Percentiles rank a stretch among this genome's conserved stretches.
phyloP scores from a whole-genome alignment of 2,329 filamentous ascomycete genomes.

The Sporothrix euskadiensis region DNA sequence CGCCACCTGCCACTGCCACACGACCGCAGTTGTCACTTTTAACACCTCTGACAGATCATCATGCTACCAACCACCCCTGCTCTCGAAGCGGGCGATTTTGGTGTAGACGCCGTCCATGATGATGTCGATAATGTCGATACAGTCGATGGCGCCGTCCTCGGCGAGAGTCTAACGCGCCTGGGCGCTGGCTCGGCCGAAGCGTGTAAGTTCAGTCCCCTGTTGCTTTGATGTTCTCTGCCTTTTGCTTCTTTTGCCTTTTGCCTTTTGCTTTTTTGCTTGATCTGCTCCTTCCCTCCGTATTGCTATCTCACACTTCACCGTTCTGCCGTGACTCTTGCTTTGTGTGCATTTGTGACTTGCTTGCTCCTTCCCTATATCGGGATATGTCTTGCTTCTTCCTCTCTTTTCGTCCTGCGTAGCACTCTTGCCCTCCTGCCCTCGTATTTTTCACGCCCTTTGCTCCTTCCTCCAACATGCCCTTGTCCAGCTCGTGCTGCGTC shows the following conservation, averaged over 20 bases:
- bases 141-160: background rate
- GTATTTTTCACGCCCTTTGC: background rate
- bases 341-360: slow-evolving; percentile 3
- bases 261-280: background rate
- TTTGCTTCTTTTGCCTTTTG: background rate
- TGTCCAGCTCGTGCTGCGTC: background rate
- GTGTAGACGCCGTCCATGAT: slow-evolving; percentile 8
- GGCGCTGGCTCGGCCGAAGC: background rate
- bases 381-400: background rate
- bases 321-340: background rate
- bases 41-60: background rate
- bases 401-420: slow-evolving; percentile 6
- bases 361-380: background rate
- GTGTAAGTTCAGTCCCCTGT: slow-evolving; percentile 11
- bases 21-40: background rate
- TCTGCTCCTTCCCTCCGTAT: background rate
- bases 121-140: background rate
- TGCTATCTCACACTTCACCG: background rate
- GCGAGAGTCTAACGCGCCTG: background rate
- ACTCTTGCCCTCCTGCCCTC: background rate
- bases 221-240: background rate
- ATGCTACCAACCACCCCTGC: background rate
- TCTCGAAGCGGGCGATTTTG: slow-evolving; percentile 1
- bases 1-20: background rate
- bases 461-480: background rate